Evolutionary conservation across 345 rosid species (phyloP).

Genomic region (Hevea brasiliensis): DNA sequence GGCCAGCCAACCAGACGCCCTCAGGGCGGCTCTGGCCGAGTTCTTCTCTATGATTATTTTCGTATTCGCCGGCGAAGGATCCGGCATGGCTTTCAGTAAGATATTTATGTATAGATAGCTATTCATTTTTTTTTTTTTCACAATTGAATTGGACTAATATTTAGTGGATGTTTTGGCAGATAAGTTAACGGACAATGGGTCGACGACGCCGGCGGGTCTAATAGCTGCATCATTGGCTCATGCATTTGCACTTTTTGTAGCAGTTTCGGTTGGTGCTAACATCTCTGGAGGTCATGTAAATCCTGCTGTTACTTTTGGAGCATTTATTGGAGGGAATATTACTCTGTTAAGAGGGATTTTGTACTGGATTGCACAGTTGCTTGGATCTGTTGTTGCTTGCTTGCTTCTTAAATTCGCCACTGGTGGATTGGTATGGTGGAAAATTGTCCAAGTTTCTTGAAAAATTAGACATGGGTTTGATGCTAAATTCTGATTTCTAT

Average conservation of each 20-base stretch:
- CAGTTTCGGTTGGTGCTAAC: slow-evolving; percentile 28
- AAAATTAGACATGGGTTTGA: neutral
- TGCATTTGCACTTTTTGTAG: slow-evolving; percentile 27
- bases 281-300: slow-evolving; percentile 30
- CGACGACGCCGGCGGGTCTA: slow-evolving; percentile 28
- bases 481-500: neutral
- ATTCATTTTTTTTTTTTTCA: neutral
- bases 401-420: slow-evolving; percentile 24
- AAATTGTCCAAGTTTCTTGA: neutral
- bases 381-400: slow-evolving; percentile 30
- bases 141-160: neutral
- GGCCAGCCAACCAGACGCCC: slow-evolving; percentile 62
- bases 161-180: slow-evolving; percentile 17
- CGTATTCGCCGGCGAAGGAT: slow-evolving; percentile 86
- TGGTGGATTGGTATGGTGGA: slow-evolving; percentile 22
- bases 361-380: slow-evolving; percentile 29
- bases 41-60: slow-evolving; percentile 77
- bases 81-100: slow-evolving; percentile 86
- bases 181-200: slow-evolving; percentile 34
- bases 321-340: slow-evolving; percentile 28
- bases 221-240: slow-evolving; percentile 25
- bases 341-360: slow-evolving; percentile 23
- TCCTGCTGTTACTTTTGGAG: slow-evolving; percentile 29
- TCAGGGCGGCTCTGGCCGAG: slow-evolving; percentile 67
- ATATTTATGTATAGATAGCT: neutral